These are phyloP conservation scores for Carpinus fangiana DNA, from an alignment of 306 rosid species.

Conservation along the genomic window DNA sequence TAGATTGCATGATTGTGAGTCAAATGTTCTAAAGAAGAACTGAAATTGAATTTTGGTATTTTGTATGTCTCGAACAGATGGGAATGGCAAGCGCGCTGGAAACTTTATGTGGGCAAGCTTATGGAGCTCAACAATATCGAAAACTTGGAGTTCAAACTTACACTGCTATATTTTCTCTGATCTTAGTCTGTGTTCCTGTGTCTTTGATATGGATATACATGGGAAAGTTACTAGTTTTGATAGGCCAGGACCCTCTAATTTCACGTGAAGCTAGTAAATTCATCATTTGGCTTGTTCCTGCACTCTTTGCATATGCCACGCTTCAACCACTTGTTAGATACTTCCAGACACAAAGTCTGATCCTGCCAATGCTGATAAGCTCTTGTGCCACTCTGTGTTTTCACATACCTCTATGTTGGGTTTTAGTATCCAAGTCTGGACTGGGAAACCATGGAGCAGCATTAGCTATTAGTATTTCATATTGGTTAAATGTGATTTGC, in stretches of 20 bases:
- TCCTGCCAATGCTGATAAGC: constrained; percentile 56
- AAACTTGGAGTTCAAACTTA: constrained; percentile 52
- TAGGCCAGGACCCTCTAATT: constrained; percentile 82
- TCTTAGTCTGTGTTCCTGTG: constrained; percentile 54
- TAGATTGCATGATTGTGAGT: not conserved
- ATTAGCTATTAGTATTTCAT: constrained; percentile 58
- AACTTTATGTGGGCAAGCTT: constrained; percentile 62
- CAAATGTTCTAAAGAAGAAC: not conserved
- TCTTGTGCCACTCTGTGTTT: constrained; percentile 42
- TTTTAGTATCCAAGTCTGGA: constrained; percentile 57
- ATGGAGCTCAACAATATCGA: constrained; percentile 55
- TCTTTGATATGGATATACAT: constrained; percentile 59
- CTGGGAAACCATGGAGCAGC: constrained; percentile 67
- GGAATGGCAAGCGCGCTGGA: constrained; percentile 67
- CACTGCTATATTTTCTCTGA: constrained; percentile 64
- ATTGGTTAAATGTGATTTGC: constrained; percentile 63
- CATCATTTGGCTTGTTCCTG: constrained; percentile 64
- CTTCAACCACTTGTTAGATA: constrained; percentile 64
- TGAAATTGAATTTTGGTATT: not conserved
- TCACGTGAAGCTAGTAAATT: constrained; percentile 66
- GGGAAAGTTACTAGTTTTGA: constrained; percentile 48
- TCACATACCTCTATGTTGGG: constrained; percentile 69
- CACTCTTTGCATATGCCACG: constrained; percentile 63
- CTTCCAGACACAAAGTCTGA: constrained; percentile 68
- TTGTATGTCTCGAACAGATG: constrained; percentile 27